Conservation (phyloP, 2,329 filamentous ascomycete genomes). For the Coniochaeta prunicola region DNA sequence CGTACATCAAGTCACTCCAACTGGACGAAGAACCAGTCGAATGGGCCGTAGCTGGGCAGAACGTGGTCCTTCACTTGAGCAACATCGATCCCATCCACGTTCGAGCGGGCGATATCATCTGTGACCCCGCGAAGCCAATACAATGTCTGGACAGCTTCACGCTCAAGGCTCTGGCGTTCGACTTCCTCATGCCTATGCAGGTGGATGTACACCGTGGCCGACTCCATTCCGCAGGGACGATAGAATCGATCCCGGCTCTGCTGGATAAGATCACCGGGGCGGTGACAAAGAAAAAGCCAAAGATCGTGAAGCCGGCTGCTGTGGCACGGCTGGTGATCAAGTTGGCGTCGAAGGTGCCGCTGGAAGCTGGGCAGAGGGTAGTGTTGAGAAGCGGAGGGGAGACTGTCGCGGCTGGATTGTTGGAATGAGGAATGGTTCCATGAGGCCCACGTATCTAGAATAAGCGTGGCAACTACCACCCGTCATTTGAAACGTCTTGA, state of each 20-base stretch:
- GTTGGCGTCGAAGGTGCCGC: constrained; percentile 64
- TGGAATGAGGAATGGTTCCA: constrained; percentile 53
- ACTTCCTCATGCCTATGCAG: constrained; percentile 79
- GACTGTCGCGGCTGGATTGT: constrained; percentile 79
- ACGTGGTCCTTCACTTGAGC: constrained; percentile 72
- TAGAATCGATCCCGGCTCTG: constrained; percentile 63
- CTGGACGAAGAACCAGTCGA: constrained; percentile 66
- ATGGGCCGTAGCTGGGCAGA: constrained; percentile 91
- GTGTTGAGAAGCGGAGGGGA: constrained; percentile 74
- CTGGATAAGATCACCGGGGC: constrained; percentile 74
- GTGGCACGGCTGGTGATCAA: constrained; percentile 74
- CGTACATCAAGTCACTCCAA: constrained; percentile 74
- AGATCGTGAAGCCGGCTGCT: constrained; percentile 70
- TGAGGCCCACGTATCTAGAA: not conserved
- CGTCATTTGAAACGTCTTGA: not conserved
- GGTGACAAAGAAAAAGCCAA: constrained; percentile 75
- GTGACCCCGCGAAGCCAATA: constrained; percentile 60
- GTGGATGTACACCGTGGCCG: constrained; percentile 85
- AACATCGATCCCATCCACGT: constrained; percentile 83
- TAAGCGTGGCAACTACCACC: not conserved
- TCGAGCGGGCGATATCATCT: constrained; percentile 80
- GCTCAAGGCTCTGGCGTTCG: constrained; percentile 81
- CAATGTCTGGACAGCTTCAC: constrained; percentile 66
- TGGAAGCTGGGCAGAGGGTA: constrained; percentile 74
- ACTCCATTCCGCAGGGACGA: constrained; percentile 68